Evolutionary conservation across 78 protist species (phyloP), one percentile per base, ranked within the genome.

Genomic region (Emiliania huxleyi): DNA sequence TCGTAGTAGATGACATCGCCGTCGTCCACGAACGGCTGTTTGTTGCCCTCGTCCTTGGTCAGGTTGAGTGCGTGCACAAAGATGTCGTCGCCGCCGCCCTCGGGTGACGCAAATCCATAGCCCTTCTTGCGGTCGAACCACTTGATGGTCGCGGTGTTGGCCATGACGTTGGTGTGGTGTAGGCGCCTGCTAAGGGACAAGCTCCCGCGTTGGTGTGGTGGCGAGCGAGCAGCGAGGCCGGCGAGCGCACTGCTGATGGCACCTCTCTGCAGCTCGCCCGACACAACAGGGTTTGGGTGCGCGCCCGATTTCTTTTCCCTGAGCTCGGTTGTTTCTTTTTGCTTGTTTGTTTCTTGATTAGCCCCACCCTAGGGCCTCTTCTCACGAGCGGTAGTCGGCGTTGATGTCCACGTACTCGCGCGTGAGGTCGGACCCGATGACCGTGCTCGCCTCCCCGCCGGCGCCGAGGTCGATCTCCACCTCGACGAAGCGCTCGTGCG

Each of bases 321-420:
- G 55, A 12, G 55, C 11, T 12, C 55, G 23, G 55, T 11, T 11
- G 4, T 48, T 4, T 11, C 55, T 48, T 4, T 11, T 4, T 11
- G 11, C 4, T 4, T 48, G 55, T 11, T 12, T 48, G 4, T 11
- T 12, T 48, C 23, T 11, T 48, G 55, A 4, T 11, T 4, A 48
- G 11, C 23, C 55, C 23, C 23, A 11, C 55, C 11, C 11, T 48
- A 4, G 11, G 11, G 4, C 23, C 55, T 12, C 55, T 11, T 8
- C 11, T 62, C 75, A 81, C 89, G 89, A 81, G 19, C 89, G 89
- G 38, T 81, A 81, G 56, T 81, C 89, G 12, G 56, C 55, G 37
- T 81, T 81, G 55, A 81, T 44, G 35, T 15, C 38, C 12, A 81
- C 89, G 19, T 81, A 81, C 89, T 81, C 89, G 43, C 25, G n/a